Percentiles rank a stretch among this genome's conserved stretches.
Evolutionary conservation across 768 basidiomycete species (phyloP).

Genomic region (Naganishia randhawae): DNA sequence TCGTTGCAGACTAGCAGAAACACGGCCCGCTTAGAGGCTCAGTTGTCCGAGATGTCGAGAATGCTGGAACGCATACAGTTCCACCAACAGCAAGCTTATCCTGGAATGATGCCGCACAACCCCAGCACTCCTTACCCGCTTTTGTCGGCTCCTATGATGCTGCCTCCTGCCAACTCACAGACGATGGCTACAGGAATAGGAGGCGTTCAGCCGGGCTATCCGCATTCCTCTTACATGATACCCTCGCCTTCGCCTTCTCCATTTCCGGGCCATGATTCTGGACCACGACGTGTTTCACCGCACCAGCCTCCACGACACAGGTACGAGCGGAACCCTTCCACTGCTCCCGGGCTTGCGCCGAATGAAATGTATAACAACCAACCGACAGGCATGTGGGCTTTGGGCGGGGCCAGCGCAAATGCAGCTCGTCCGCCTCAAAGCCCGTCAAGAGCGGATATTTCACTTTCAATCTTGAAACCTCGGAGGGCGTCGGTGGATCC

Average conservation of each 20-base stretch:
- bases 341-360: background rate
- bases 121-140: background rate
- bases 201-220: background rate
- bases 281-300: background rate
- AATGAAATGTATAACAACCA: constrained; percentile 3
- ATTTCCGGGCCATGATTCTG: background rate
- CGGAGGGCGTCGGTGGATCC: background rate
- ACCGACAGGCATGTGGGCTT: constrained; percentile 2
- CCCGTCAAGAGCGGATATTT: constrained; percentile 10
- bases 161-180: background rate
- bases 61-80: background rate
- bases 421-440: background rate
- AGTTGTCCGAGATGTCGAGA: background rate
- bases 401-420: background rate
- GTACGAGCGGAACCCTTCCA: background rate
- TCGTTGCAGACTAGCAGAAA: background rate
- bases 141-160: background rate
- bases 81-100: background rate
- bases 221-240: background rate
- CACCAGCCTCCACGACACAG: constrained; percentile 6
- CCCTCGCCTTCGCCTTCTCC: background rate
- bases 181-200: background rate
- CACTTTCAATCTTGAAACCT: background rate
- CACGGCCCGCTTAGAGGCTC: background rate
- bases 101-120: background rate